Evolutionary conservation across 306 rosid genomes (phyloP), one percentile per base, ranked within the genome.

Genomic region (Astragalus membranaceus): DNA sequence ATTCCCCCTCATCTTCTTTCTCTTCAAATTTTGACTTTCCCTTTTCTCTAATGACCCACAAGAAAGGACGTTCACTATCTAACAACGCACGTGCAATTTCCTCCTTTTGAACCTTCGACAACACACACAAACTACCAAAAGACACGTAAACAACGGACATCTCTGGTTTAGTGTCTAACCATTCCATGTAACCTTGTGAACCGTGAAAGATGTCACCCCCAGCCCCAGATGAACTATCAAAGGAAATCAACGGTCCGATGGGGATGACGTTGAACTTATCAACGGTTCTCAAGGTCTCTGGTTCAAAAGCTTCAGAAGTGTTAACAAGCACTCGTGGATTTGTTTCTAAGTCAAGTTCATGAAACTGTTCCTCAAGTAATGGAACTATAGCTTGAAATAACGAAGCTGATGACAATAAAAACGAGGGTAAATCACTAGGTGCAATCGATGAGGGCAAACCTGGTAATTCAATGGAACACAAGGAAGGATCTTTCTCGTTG

Each of bases 171-270:
- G 89, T 69, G 26, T 80, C 78, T 53, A 91, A 66, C 95, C 95
- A 91, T 6, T 85, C 80, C 4, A 83, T 1, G 56, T 53, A 85
- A 53, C 54, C 79, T 15, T 37, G 44, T 0, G 73, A 48, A 1
- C 7, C 0, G 3, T 37, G 53, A 15, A 73, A 61, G 2, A 82
- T 37, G 15, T 87, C 87, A 4, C 86, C 87, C 0, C 87, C 81
- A 42, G 69, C 75, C 0, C 87, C 81, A 42, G 69, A 77, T 5
- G 78, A 64, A 5, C 81, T 89, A 0, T 20, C 76, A 0, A 84
- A 81, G 0, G 88, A 89, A 57, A 85, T 59, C 83, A 91, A 68
- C 37, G 95, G 95, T 6, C 97, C 95, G n/a, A 91, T 52, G 1
- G 83, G 58, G 0, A 85, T 67, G 69, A 77, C 60, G 8, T 64